Evolutionary conservation across 495 filamentous ascomycete species (phyloP), one percentile per base, ranked within the genome.

Genomic region (Neurospora sp.): DNA sequence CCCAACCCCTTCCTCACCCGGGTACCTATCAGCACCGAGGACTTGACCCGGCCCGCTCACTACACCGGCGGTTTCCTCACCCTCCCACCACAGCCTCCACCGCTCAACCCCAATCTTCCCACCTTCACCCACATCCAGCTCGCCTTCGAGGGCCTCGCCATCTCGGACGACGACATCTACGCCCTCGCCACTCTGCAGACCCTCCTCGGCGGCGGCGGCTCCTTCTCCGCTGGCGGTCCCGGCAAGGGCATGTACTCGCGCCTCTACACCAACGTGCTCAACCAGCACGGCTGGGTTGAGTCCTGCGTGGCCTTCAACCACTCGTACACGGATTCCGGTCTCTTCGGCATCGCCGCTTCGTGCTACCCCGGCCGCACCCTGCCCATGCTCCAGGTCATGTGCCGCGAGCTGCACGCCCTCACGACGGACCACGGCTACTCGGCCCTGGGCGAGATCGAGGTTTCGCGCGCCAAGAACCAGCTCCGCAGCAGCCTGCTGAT

Each of bases 241-340:
- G 96, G 96, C 68, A 99, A 99, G 84, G 96, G 96, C 73, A 98
- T 99, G 96, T 98, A 97, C 84, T 95, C 92, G 20, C 92, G 96
- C 7, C 88, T 98, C 39, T 99, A 97, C 85, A 98, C 94, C 72
- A 96, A 98, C 81, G 94, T 98, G 10, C 89, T 99, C 68, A 99
- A 99, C 84, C 96, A 98, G 81, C 88, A 97, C 83, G 93, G 91
- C 69, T 98, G 94, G 94, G 92, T 99, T 12, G 96, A 99, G 81
- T 93, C 89, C 74, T 97, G 94, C 80, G 88, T 97, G 48, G 90
- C 95, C 39, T 97, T 98, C 87, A 98, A 98, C 83, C 94, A 99
- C 82, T 92, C 91, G 69, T 99, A 98, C 85, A 97, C 93, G 0
- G 96, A 99, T 81, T 93, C 90, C 12, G 96, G 96, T 8, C 86